Conservation (phyloP, 345 rosid species). For the Crucihimalaya himalaica region DNA sequence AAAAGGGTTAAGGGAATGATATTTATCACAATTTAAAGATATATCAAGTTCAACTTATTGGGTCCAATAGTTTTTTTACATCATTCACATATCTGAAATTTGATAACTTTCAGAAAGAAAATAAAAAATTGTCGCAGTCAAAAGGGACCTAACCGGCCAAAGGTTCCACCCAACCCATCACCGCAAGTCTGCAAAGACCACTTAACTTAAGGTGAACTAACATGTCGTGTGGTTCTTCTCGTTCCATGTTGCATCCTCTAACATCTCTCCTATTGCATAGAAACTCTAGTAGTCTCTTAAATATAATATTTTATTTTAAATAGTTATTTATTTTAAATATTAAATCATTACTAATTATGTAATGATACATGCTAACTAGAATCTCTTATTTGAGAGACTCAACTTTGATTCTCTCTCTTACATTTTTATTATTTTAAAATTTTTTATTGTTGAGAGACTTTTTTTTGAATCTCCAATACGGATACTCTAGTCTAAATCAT, state of each 20-base stretch:
- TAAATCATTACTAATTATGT: no score
- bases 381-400: no score
- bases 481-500: no score
- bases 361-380: no score
- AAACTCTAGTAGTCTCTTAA: no score
- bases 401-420: no score
- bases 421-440: no score
- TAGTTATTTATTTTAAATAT: no score
- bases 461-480: no score
- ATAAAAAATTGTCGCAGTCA: constrained; percentile 13
- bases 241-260: constrained; percentile 31
- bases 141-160: constrained; percentile 24
- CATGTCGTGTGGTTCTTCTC: constrained; percentile 30
- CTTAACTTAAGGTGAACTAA: constrained; percentile 8
- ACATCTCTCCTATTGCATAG: no score
- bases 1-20: not conserved
- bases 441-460: no score
- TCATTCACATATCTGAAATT: not conserved
- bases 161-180: constrained; percentile 32
- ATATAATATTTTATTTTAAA: no score
- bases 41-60: not conserved
- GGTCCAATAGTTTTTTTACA: not conserved
- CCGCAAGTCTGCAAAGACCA: constrained; percentile 29
- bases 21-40: not conserved
- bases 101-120: not conserved